Percentiles rank a stretch among this genome's conserved stretches.
Conservation (phyloP, 139 green algal genomes). For the Chlamydomonas schloesseri region DNA sequence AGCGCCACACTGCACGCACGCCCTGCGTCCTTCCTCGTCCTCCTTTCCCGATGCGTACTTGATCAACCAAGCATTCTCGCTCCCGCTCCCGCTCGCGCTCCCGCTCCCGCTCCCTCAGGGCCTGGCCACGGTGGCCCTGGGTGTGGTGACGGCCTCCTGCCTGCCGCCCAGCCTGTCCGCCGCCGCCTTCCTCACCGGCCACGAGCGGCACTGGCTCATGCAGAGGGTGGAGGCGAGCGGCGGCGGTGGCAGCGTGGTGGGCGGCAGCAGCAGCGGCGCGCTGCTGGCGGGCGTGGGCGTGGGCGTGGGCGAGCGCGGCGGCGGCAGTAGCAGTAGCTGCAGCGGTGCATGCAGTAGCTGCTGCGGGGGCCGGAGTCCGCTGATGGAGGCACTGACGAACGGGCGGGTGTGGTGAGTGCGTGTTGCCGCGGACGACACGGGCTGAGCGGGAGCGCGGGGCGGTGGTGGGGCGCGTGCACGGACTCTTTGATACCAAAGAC, state of each 20-base stretch:
- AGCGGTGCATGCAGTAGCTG: background rate
- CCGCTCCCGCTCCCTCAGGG: constrained; percentile 50
- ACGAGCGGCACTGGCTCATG: constrained; percentile 49
- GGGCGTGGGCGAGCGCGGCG: background rate
- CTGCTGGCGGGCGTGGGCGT: background rate
- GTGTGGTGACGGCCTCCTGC: constrained; percentile 12
- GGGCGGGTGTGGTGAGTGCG: constrained; percentile 11
- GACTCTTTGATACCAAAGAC: too few species aligned
- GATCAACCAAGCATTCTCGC: too few species aligned
- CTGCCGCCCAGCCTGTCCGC: constrained; percentile 33
- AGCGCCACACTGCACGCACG: too few species aligned
- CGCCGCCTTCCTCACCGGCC: constrained; percentile 37
- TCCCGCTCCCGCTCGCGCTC: background rate
- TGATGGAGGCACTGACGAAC: constrained; percentile 19
- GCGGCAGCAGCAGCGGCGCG: background rate
- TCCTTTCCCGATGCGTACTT: too few species aligned
- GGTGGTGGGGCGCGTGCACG: too few species aligned
- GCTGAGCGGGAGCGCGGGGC: too few species aligned
- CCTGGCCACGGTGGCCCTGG: constrained; percentile 33
- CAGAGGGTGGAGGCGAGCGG: background rate
- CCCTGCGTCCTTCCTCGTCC: too few species aligned
- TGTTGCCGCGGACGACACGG: too few species aligned
- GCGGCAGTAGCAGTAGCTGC: background rate
- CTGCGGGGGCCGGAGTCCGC: background rate
- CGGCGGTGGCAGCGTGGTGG: background rate